These are phyloP conservation scores for Solanum appendiculatum DNA, from an alignment of 257 asterid genomes.

Conservation along the genomic window DNA sequence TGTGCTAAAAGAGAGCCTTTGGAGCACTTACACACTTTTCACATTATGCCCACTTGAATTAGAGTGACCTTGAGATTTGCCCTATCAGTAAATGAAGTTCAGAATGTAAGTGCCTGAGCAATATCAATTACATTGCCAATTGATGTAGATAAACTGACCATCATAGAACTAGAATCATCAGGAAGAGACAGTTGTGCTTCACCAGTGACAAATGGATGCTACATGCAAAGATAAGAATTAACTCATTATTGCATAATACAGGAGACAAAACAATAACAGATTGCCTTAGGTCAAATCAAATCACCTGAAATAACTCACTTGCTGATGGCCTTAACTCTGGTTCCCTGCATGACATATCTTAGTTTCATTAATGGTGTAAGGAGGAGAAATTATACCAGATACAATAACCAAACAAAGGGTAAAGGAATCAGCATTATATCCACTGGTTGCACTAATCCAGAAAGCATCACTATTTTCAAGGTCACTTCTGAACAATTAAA, in stretches of 20 bases:
- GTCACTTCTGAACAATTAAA: neutral
- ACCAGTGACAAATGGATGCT: conserved; percentile 97
- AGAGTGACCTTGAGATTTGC: neutral
- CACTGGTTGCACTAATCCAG: neutral
- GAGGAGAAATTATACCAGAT: conserved; percentile 1
- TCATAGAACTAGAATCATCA: neutral
- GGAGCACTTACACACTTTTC: neutral
- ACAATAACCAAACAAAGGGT: conserved; percentile 6
- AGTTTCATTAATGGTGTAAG: neutral
- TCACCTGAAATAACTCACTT: conserved; percentile 84
- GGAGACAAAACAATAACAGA: neutral
- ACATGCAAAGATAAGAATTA: conserved; percentile 14
- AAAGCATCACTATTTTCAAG: neutral
- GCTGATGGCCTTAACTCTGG: conserved; percentile 77
- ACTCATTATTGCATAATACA: neutral
- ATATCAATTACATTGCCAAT: neutral
- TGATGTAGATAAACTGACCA: conserved; percentile 1
- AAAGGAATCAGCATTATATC: neutral
- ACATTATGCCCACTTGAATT: neutral
- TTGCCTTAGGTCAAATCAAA: neutral
- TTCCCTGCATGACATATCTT: conserved; percentile 42
- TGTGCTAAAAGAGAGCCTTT: neutral
- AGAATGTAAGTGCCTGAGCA: neutral
- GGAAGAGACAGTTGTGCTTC: conserved; percentile 9
- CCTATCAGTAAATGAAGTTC: conserved; percentile 1